These are phyloP conservation scores for Sisymbrium altissimum DNA, from an alignment of 345 rosid genomes.

Conservation along the genomic window DNA sequence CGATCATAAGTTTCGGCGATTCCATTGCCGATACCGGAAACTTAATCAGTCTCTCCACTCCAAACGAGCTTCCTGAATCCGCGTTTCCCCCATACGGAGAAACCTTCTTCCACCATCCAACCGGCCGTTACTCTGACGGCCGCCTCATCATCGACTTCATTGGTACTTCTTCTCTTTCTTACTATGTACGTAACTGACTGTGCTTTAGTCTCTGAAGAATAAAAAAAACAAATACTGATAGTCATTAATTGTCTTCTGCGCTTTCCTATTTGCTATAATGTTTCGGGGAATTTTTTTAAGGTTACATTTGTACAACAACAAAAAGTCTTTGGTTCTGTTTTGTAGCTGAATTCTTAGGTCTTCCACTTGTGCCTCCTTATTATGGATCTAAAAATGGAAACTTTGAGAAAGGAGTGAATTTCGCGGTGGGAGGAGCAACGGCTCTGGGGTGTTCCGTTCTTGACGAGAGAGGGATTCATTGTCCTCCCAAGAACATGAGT, in stretches of 20 bases:
- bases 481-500: constrained; percentile 10
- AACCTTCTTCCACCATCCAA: constrained; percentile 44
- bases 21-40: constrained; percentile 55
- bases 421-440: constrained; percentile 48
- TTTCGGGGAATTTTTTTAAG: too few species aligned
- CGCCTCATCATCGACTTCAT: constrained; percentile 52
- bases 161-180: constrained; percentile 27
- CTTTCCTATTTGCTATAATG: too few species aligned
- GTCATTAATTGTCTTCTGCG: not conserved
- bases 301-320: too few species aligned
- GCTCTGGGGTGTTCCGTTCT: constrained; percentile 34
- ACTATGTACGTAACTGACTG: not conserved
- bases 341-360: constrained; percentile 43
- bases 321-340: not conserved
- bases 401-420: constrained; percentile 43
- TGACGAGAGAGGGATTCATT: constrained; percentile 29
- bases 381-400: constrained; percentile 27
- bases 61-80: not conserved
- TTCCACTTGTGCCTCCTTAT: constrained; percentile 41
- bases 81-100: constrained; percentile 46
- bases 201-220: not conserved
- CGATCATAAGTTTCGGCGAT: constrained; percentile 61
- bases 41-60: constrained; percentile 22
- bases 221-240: not conserved
- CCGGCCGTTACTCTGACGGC: constrained; percentile 49